These are phyloP conservation scores for Jatropha multifida DNA, from an alignment of 441 rosid genomes.

Conservation along the genomic window DNA sequence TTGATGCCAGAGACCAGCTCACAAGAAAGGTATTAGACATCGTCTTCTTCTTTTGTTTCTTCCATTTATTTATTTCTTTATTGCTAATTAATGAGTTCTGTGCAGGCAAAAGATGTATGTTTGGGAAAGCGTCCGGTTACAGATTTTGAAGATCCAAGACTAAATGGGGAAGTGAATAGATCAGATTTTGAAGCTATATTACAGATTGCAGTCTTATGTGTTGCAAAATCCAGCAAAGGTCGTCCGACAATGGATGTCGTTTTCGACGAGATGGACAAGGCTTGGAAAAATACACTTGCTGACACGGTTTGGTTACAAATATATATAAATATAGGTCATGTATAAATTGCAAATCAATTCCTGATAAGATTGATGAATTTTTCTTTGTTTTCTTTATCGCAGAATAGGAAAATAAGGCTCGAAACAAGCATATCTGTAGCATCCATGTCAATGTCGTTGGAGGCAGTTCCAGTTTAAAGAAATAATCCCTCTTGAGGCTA, in stretches of 20 bases:
- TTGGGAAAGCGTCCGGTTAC: conserved; percentile 42
- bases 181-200: conserved; percentile 52
- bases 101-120: conserved; percentile 56
- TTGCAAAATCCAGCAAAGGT: conserved; percentile 58
- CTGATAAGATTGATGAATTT: neutral
- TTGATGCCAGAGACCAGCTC: conserved; percentile 65
- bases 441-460: conserved; percentile 31
- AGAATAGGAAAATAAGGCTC: conserved; percentile 24
- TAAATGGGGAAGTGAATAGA: conserved; percentile 38
- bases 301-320: conserved; percentile 21
- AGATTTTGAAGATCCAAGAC: conserved; percentile 56
- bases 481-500: neutral
- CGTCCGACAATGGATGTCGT: conserved; percentile 53
- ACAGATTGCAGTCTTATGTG: conserved; percentile 56
- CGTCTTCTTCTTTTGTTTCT: too few species aligned
- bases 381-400: neutral
- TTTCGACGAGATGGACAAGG: conserved; percentile 52
- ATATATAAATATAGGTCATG: neutral
- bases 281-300: conserved; percentile 41
- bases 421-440: conserved; percentile 24
- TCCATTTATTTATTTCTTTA: neutral
- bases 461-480: conserved; percentile 29
- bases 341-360: neutral
- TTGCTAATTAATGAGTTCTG: neutral
- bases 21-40: conserved; percentile 48